Conservation (phyloP, 345 rosid genomes). For the Syzygium aromaticum region DNA sequence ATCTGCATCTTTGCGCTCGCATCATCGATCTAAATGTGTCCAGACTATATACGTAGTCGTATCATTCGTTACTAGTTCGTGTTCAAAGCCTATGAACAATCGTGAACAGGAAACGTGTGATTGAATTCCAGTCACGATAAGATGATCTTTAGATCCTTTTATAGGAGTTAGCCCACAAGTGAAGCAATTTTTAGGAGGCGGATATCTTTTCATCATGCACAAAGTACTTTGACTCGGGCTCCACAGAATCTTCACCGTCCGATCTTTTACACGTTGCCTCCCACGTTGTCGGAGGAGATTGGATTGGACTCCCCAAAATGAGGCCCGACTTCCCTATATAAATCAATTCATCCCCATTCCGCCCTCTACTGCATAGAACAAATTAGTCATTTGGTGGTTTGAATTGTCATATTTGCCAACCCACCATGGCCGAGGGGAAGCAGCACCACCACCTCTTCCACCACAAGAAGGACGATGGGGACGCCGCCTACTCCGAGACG, state of each 20-base stretch:
- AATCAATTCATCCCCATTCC: neutral
- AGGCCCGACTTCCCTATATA: neutral
- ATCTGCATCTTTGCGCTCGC: neutral
- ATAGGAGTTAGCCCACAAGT: neutral
- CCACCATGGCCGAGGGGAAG: neutral
- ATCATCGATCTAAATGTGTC: neutral
- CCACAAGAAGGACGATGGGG: neutral
- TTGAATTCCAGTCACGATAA: neutral
- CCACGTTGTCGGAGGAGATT: neutral
- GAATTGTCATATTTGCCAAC: neutral
- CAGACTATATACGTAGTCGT: neutral
- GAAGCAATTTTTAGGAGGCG: neutral
- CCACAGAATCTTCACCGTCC: neutral
- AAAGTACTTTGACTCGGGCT: neutral
- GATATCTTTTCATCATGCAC: neutral
- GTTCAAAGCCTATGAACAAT: neutral
- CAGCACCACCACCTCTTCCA: constrained; percentile 3
- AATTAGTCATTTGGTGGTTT: neutral
- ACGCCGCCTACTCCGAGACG: neutral
- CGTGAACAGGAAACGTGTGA: neutral
- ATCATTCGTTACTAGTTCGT: neutral
- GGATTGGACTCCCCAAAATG: neutral
- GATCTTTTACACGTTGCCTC: neutral
- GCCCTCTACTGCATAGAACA: neutral
- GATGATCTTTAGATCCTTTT: neutral